Percentiles rank a stretch among this genome's conserved stretches.
Conservation (phyloP, 345 rosid genomes). For the Boechera retrofracta region DNA sequence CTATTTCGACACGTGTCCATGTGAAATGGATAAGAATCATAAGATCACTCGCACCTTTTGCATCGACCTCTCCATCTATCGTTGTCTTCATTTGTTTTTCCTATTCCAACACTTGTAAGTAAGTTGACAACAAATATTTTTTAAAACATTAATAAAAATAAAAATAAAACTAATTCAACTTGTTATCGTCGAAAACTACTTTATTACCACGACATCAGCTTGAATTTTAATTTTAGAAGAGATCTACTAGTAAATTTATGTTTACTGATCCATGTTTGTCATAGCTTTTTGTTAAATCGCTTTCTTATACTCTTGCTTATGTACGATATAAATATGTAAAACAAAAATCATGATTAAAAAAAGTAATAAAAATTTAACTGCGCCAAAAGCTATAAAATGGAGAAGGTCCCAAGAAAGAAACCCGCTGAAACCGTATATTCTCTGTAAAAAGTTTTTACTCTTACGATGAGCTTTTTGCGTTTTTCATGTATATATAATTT, state of each 20-base stretch:
- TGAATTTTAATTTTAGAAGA: not conserved
- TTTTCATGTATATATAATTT: slow-evolving; percentile 23
- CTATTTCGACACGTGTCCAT: slow-evolving; percentile 43
- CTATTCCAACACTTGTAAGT: not conserved
- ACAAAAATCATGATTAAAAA: not conserved
- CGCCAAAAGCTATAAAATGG: slow-evolving; percentile 39
- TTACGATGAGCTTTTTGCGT: slow-evolving; percentile 58
- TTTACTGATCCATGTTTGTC: not conserved
- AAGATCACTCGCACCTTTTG: slow-evolving; percentile 34
- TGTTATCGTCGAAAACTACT: not conserved
- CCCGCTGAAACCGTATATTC: slow-evolving; percentile 70
- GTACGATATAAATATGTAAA: not conserved
- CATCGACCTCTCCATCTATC: slow-evolving; percentile 33
- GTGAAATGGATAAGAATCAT: slow-evolving; percentile 32
- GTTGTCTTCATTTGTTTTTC: slow-evolving; percentile 30
- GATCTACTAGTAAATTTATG: not conserved
- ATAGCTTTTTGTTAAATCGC: not conserved
- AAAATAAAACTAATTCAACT: not conserved
- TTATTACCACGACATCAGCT: not conserved
- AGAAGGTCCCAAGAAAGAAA: slow-evolving; percentile 48
- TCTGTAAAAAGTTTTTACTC: slow-evolving; percentile 55
- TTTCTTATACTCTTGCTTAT: not conserved
- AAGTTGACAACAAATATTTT: not conserved
- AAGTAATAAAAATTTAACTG: not conserved
- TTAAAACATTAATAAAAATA: not conserved